Percentiles rank a stretch among this genome's conserved stretches.
These are phyloP conservation scores for Chytriomyces sp. DNA, from an alignment of 192 early-diverging fungal species.

Conservation along the genomic window DNA sequence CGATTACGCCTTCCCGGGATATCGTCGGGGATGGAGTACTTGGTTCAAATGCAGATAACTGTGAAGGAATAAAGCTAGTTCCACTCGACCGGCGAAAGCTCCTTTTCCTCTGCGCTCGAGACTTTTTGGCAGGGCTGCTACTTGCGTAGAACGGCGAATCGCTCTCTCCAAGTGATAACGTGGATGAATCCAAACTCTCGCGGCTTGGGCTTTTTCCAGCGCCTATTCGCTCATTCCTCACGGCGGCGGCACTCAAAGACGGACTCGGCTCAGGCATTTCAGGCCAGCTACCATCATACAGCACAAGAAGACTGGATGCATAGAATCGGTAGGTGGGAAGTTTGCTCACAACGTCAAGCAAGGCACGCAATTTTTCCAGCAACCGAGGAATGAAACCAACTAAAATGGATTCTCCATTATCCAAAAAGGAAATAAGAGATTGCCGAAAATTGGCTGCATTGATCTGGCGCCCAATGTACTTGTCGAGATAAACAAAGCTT, in stretches of 20 bases:
- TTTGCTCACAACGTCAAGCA: slow-evolving; percentile 76
- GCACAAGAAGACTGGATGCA: slow-evolving; percentile 82
- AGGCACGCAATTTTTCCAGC: slow-evolving; percentile 71
- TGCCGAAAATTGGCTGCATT: slow-evolving; percentile 78
- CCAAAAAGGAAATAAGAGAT: slow-evolving; percentile 79
- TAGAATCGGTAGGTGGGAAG: slow-evolving; percentile 91
- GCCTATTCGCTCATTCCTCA: background rate
- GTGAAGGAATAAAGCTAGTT: background rate
- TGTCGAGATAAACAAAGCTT: slow-evolving; percentile 87
- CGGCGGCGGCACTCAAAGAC: background rate
- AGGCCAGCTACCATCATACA: slow-evolving; percentile 84
- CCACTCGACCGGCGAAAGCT: background rate
- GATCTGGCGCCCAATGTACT: slow-evolving; percentile 92
- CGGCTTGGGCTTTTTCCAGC: background rate
- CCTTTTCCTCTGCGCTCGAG: background rate
- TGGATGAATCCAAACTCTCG: slow-evolving; percentile 2
- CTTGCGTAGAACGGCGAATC: background rate
- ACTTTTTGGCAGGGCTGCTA: background rate
- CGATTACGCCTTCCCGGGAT: background rate
- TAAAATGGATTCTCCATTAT: slow-evolving; percentile 79
- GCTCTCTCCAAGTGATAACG: background rate
- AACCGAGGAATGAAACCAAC: slow-evolving; percentile 82
- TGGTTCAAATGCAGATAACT: no score
- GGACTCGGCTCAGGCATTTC: slow-evolving; percentile 16
- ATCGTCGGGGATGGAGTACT: no score